Conservation (phyloP, 148 eudicot genomes). For the Simmondsia chinensis region DNA sequence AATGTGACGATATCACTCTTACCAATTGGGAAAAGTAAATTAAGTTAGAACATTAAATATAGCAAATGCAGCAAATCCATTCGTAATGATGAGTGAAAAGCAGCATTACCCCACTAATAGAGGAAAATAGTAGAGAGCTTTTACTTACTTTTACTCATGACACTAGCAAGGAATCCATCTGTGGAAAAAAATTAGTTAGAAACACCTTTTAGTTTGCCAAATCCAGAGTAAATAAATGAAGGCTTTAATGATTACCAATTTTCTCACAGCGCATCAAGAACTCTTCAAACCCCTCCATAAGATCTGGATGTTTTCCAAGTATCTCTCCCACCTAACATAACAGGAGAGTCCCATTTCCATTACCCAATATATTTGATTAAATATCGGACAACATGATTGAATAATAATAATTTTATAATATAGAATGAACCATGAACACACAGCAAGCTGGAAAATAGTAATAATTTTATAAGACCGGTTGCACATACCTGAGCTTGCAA, state of each 20-base stretch:
- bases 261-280: conserved; percentile 30
- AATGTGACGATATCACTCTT: no score
- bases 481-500: conserved; percentile 28
- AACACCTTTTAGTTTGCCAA: neutral
- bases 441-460: neutral
- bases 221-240: conserved; percentile 1
- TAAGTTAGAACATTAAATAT: no score
- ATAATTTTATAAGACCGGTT: no score
- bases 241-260: conserved; percentile 26
- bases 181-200: conserved; percentile 10
- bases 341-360: no score
- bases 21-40: no score
- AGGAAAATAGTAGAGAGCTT: neutral
- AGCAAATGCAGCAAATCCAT: no score
- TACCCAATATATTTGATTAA: no score
- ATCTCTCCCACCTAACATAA: conserved; percentile 31
- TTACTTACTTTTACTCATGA: conserved; percentile 27
- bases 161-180: conserved; percentile 33
- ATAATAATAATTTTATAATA: no score
- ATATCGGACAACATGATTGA: no score
- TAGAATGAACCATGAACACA: no score
- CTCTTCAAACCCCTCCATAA: conserved; percentile 41
- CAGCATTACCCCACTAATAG: neutral
- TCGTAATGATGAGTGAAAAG: no score
- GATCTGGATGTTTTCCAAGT: conserved; percentile 37